These are phyloP conservation scores for Chernovozyma aurita DNA, from an alignment of 1,139 yeast species.

Conservation along the genomic window DNA sequence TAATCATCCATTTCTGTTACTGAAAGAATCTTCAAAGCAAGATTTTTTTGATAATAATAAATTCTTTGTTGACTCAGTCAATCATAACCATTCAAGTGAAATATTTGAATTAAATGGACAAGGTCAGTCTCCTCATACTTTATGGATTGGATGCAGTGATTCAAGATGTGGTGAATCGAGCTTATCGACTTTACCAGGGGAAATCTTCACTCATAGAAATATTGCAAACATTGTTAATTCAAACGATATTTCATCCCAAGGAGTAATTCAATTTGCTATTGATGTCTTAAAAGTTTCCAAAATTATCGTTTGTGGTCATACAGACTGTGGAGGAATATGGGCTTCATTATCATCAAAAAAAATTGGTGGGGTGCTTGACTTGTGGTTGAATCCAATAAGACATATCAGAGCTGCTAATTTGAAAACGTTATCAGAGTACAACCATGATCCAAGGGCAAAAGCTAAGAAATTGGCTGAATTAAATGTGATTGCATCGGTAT, in stretches of 20 bases:
- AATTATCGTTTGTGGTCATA: slow-evolving; percentile 93
- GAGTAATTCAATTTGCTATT: slow-evolving; percentile 87
- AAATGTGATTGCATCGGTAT: slow-evolving; percentile 63
- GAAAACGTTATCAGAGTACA: slow-evolving; percentile 37
- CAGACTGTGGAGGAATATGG: slow-evolving; percentile 96
- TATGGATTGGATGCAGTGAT: slow-evolving; percentile 96
- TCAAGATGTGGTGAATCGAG: slow-evolving; percentile 84
- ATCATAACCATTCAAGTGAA: slow-evolving; percentile 53
- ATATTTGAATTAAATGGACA: slow-evolving; percentile 67
- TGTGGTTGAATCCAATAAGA: slow-evolving; percentile 73
- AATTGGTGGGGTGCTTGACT: slow-evolving; percentile 71
- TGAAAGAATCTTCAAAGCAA: slow-evolving; percentile 52
- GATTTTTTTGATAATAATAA: slow-evolving; percentile 69
- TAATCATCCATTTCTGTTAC: slow-evolving; percentile 51
- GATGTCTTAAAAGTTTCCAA: slow-evolving; percentile 80
- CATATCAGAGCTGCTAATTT: slow-evolving; percentile 63
- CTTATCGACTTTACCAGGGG: slow-evolving; percentile 85
- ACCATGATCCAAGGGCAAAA: slow-evolving; percentile 48
- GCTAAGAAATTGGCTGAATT: slow-evolving; percentile 71
- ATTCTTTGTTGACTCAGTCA: slow-evolving; percentile 60
- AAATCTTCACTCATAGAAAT: slow-evolving; percentile 88
- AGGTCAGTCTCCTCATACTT: slow-evolving; percentile 90
- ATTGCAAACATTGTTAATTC: slow-evolving; percentile 79
- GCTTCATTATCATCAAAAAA: slow-evolving; percentile 71
- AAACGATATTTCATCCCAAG: slow-evolving; percentile 71